Percentiles rank a stretch among this genome's conserved stretches.
These are phyloP conservation scores for Talaromyces sp. DNA, from an alignment of 2,329 filamentous ascomycete species.

Conservation along the genomic window DNA sequence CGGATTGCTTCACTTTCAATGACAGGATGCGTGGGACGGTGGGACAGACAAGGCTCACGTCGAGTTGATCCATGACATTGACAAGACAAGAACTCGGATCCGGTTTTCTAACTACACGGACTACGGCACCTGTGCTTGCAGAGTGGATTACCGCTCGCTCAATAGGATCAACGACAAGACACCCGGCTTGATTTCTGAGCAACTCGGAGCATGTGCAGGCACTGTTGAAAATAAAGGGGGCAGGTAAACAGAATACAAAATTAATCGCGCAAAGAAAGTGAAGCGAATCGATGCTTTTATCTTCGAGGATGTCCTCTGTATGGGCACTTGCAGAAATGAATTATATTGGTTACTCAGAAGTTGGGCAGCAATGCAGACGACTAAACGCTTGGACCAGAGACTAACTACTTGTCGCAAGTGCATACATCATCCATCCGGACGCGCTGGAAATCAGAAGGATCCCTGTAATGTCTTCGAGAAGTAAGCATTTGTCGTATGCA, in stretches of 20 bases:
- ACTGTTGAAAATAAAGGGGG: not conserved
- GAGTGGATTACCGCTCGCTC: not conserved
- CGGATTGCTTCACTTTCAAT: conserved; percentile 9
- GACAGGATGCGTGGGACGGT: not conserved
- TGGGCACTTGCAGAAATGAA: not conserved
- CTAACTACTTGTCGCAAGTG: not conserved
- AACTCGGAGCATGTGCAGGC: not conserved
- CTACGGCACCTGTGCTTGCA: not conserved
- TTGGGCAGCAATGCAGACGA: conserved; percentile 24
- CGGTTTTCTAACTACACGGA: not conserved
- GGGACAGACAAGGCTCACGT: not conserved
- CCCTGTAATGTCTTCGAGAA: not conserved
- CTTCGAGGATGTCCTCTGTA: not conserved
- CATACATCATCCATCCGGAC: not conserved
- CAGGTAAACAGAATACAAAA: not conserved
- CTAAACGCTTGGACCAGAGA: conserved; percentile 6
- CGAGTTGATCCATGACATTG: not conserved
- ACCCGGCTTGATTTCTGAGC: not conserved
- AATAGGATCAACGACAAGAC: not conserved
- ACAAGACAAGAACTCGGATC: conserved; percentile 1
- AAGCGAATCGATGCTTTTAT: conserved; percentile 6
- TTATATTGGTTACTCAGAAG: not conserved
- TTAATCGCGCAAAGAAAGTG: conserved; percentile 1
- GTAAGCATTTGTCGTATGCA: not conserved
- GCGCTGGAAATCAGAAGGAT: not conserved